Evolutionary conservation across 257 asterid species (phyloP).

Genomic region (Lantana camara): DNA sequence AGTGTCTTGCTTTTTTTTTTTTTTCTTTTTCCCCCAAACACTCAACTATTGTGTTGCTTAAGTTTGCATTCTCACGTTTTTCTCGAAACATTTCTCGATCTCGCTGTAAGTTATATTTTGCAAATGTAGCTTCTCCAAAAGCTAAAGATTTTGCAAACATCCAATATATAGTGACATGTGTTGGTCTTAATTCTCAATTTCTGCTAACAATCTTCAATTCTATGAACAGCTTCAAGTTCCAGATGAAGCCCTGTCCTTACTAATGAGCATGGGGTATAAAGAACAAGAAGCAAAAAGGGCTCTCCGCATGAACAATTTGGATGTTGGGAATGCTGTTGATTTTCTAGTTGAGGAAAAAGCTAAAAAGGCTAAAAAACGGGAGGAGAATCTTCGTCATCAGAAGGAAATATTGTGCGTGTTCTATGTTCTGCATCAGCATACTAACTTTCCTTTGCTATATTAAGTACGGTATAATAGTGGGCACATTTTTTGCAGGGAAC

Average conservation of each 20-base stretch:
- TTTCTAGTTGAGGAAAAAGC: constrained; percentile 78
- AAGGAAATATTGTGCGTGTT: constrained; percentile 61
- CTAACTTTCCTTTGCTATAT: constrained; percentile 9
- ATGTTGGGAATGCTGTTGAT: constrained; percentile 72
- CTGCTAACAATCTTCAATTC: constrained; percentile 5
- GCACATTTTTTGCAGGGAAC: constrained; percentile 62
- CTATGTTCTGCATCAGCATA: constrained; percentile 8
- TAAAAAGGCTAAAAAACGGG: constrained; percentile 51
- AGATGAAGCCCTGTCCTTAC: constrained; percentile 70
- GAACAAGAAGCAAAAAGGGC: constrained; percentile 84
- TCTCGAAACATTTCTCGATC: too few species aligned
- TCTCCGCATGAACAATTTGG: constrained; percentile 86
- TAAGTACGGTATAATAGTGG: constrained; percentile 15
- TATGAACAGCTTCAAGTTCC: constrained; percentile 82
- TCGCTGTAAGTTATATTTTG: too few species aligned
- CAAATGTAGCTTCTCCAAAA: too few species aligned
- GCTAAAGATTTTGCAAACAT: not conserved
- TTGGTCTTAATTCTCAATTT: not conserved
- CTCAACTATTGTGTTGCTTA: too few species aligned
- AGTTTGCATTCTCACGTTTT: too few species aligned
- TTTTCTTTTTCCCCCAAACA: too few species aligned
- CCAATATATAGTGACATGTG: not conserved
- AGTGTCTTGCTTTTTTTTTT: too few species aligned
- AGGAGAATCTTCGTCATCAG: constrained; percentile 58
- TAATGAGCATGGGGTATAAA: constrained; percentile 85